A percentile compares a stretch with the other conserved stretches of the same genome.
Conservation (phyloP, 345 rosid species). For the Populus ilicifolia region DNA sequence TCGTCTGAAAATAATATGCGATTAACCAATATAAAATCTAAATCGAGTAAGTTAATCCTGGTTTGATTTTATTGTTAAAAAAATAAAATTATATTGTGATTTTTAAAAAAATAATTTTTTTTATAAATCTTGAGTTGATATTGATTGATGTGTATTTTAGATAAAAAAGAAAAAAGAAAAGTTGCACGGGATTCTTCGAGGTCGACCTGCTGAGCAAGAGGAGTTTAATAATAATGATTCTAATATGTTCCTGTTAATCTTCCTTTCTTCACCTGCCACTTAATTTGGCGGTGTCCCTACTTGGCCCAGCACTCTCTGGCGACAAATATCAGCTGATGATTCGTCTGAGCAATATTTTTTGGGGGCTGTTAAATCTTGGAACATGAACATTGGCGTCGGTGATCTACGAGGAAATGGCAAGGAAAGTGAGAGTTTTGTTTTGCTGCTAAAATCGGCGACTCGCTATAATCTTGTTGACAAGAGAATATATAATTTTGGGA, state of each 20-base stretch:
- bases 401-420: background rate
- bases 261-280: slow-evolving; percentile 10
- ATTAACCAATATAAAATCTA: no score
- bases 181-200: no score
- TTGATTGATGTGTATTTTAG: no score
- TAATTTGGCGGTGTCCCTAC: slow-evolving; percentile 21
- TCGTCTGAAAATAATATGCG: fast-evolving
- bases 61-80: no score
- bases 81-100: no score
- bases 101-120: no score
- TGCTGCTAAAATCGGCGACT: background rate
- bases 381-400: slow-evolving; percentile 6
- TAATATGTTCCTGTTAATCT: background rate
- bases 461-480: background rate
- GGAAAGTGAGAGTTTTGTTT: background rate
- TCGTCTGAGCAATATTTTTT: background rate
- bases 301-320: slow-evolving; percentile 1
- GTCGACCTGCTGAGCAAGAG: no score
- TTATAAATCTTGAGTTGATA: no score
- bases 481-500: background rate
- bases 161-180: no score
- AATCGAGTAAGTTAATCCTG: no score
- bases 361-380: background rate
- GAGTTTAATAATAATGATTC: no score
- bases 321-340: slow-evolving; percentile 16